phyloP scores from a whole-genome alignment of 2,329 filamentous ascomycete species.

The Trichoderma pleuroti region DNA sequence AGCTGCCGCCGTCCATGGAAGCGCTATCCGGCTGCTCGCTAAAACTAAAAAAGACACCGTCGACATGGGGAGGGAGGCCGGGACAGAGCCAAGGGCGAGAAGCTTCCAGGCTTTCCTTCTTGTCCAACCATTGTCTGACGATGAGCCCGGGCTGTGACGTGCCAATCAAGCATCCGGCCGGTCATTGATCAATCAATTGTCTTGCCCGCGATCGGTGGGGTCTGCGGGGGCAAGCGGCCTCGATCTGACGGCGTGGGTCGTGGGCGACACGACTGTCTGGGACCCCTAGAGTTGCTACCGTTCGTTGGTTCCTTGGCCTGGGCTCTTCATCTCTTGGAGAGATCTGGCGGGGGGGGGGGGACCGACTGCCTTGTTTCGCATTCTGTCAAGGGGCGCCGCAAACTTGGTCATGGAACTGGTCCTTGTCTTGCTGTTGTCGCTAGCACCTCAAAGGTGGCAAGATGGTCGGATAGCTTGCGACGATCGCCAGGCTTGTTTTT shows the following conservation, averaged over 20 bases:
- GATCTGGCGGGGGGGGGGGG: neutral
- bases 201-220: conserved; percentile 10
- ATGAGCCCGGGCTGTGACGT: neutral
- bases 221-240: conserved; percentile 7
- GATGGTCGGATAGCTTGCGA: neutral
- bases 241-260: conserved; percentile 15
- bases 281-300: neutral
- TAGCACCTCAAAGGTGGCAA: neutral
- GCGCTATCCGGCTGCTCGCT: neutral
- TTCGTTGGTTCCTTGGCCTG: neutral
- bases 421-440: neutral
- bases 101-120: neutral
- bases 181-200: conserved; percentile 1
- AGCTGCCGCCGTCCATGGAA: neutral
- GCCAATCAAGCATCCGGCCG: neutral
- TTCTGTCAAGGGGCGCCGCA: neutral
- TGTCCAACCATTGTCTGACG: neutral
- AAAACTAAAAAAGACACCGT: neutral
- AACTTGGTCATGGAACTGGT: neutral
- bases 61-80: neutral
- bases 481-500: conserved; percentile 3
- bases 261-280: neutral
- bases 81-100: conserved; percentile 1
- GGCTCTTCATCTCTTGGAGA: neutral
- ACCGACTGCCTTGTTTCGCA: neutral